Evolutionary conservation across 2,329 filamentous ascomycete genomes (phyloP).

Genomic region (Gnomoniopsis smithogilvyi): DNA sequence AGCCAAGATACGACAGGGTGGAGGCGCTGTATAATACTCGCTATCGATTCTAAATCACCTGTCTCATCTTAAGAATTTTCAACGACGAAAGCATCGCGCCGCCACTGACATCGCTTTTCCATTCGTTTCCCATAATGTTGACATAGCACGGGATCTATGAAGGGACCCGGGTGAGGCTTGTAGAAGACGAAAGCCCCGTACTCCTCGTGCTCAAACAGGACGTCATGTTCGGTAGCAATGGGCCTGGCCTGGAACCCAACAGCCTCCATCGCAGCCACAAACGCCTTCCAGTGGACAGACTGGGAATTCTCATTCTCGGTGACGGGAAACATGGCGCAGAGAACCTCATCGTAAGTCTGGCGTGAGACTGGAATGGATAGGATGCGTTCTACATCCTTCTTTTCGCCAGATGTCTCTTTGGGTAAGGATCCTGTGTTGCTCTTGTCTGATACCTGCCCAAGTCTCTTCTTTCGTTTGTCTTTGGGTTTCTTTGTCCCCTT

Average conservation of each 20-base stretch:
- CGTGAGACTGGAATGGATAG: background rate
- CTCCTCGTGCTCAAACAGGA: background rate
- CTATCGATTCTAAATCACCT: no score
- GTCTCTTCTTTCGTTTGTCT: background rate
- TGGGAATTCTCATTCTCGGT: background rate
- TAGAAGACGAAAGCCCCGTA: background rate
- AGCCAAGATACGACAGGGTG: background rate
- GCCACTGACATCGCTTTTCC: background rate
- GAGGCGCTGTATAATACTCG: background rate
- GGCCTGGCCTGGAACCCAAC: background rate
- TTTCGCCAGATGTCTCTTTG: background rate
- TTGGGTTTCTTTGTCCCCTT: background rate
- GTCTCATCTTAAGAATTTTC: no score
- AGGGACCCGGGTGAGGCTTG: background rate
- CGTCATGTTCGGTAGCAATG: background rate
- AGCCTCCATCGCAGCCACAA: background rate
- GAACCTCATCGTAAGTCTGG: background rate
- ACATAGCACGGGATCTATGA: background rate
- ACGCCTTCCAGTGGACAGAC: background rate
- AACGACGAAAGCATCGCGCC: background rate
- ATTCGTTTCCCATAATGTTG: background rate
- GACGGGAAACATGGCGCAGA: background rate
- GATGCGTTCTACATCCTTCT: slow-evolving; percentile 1
- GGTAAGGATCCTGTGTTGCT: background rate
- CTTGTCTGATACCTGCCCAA: background rate